Evolutionary conservation across 495 filamentous ascomycete genomes (phyloP).

Genomic region (Podospora pseudocomata): DNA sequence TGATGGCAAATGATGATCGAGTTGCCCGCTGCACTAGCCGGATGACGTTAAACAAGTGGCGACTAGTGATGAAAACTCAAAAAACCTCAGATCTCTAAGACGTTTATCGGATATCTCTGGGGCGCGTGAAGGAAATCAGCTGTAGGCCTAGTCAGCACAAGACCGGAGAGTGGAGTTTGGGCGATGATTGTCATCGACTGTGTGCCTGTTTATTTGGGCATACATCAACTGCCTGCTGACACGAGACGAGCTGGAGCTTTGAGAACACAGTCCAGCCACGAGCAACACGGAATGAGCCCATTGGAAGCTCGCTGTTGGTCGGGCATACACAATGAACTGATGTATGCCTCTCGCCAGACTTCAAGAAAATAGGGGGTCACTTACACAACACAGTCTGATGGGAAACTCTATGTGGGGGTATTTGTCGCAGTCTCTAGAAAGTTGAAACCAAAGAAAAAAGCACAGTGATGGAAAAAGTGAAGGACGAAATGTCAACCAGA

Average conservation of each 20-base stretch:
- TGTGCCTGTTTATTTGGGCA: not conserved
- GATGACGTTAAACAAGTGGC: not conserved
- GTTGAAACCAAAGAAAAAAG: slow-evolving; percentile 20
- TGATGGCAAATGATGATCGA: not conserved
- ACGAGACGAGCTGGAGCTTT: not conserved
- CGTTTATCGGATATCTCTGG: not conserved
- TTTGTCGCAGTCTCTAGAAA: slow-evolving; percentile 36
- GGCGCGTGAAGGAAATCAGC: not conserved
- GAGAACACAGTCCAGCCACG: not conserved
- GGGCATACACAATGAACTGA: not conserved
- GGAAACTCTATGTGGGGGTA: slow-evolving; percentile 41
- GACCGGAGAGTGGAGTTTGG: not conserved
- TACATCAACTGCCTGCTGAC: not conserved
- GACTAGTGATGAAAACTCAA: not conserved
- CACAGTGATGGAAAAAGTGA: slow-evolving; percentile 14
- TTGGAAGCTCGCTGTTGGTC: not conserved
- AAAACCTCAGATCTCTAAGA: not conserved
- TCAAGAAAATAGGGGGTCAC: slow-evolving; percentile 18
- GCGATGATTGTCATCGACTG: not conserved
- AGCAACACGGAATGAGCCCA: not conserved
- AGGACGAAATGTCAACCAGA: not conserved
- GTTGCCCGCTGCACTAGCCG: not conserved
- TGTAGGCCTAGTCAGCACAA: not conserved
- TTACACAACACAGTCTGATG: slow-evolving; percentile 30
- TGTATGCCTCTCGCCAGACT: not conserved